Conservation (phyloP, 306 rosid species). For the Ormosia semicastrata region DNA sequence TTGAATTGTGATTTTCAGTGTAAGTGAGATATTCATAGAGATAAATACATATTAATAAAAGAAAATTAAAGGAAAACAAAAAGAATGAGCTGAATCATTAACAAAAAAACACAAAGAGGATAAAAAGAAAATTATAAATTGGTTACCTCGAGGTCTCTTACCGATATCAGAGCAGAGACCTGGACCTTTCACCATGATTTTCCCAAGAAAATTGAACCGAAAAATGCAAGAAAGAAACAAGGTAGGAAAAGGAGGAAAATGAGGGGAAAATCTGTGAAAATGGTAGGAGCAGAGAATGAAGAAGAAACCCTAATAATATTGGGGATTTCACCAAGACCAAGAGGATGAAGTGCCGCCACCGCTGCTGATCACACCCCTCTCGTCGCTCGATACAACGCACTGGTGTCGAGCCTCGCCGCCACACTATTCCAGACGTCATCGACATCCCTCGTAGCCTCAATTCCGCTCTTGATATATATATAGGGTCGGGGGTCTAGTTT, state of each 20-base stretch:
- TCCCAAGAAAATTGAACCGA: conserved; percentile 34
- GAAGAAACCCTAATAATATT: conserved; percentile 36
- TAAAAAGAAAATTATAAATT: neutral
- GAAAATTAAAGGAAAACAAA: neutral
- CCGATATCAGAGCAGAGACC: conserved; percentile 93
- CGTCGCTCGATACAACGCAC: conserved; percentile 77
- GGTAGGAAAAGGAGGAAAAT: neutral
- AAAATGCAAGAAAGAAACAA: conserved; percentile 22
- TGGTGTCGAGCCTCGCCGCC: conserved; percentile 79
- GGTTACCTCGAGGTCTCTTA: conserved; percentile 79
- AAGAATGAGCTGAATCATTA: neutral
- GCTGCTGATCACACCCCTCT: conserved; percentile 86
- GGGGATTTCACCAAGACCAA: neutral
- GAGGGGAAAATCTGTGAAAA: conserved; percentile 9
- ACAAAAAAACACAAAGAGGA: neutral
- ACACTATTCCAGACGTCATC: conserved; percentile 87
- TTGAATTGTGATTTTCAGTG: conserved; percentile 25
- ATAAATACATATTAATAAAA: neutral
- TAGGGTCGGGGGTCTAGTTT: too few relatives aligned
- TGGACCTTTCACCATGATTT: conserved; percentile 91
- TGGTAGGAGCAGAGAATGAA: neutral
- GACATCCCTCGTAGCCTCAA: too few relatives aligned
- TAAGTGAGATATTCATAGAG: neutral
- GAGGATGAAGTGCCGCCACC: conserved; percentile 40
- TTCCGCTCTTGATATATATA: too few relatives aligned